Evolutionary conservation across 129 eudicot species (phyloP), one percentile per base, ranked within the genome.

Genomic region (Kitagawia praeruptora): DNA sequence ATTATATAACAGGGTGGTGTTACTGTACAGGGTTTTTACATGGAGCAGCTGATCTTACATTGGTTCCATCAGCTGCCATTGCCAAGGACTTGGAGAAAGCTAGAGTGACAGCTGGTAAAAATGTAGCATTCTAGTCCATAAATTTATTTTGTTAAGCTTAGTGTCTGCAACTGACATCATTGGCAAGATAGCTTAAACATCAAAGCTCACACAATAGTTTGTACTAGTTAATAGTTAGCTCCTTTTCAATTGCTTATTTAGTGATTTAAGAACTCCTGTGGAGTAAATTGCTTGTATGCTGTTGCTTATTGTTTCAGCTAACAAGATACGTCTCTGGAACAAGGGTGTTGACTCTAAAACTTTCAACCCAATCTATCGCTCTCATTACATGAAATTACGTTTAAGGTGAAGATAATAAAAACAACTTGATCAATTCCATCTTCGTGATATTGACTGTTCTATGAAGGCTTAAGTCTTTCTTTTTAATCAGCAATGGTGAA

Each of bases 291-390:
- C 6, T 42, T 6, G n/a, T 41, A 61, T 10, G 69, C 72, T 31
- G 12, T 44, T 81, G 77, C 5, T 41, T 9, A 27, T 70, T 83
- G 80, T 80, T 44, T 44, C 97, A 96, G 99, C 91, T 63, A 88
- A 92, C 77, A 81, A 81, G 73, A 96, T 96, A 74, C 98, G 98
- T 41, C 87, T 92, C 70, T 96, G 99, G 99, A 96, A 96, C 76
- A 96, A 96, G 84, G 99, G 99, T 34, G 98, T 96, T 34, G 99
- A 96, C 81, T 96, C 98, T 38, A 98, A 96, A 51, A 96, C 98
- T 85, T 96, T 96, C 82, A 89, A 96, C 80, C 99, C 98, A 7
- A 81, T 80, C 23, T 96, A 84, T 78, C 91, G 96, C 40, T 92
- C 91, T 44, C 91, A 84, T 42, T 97, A 96, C 72, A 96, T 96